phyloP scores from a whole-genome alignment of 2,329 filamentous ascomycete genomes.

The Aspergillus sp. region DNA sequence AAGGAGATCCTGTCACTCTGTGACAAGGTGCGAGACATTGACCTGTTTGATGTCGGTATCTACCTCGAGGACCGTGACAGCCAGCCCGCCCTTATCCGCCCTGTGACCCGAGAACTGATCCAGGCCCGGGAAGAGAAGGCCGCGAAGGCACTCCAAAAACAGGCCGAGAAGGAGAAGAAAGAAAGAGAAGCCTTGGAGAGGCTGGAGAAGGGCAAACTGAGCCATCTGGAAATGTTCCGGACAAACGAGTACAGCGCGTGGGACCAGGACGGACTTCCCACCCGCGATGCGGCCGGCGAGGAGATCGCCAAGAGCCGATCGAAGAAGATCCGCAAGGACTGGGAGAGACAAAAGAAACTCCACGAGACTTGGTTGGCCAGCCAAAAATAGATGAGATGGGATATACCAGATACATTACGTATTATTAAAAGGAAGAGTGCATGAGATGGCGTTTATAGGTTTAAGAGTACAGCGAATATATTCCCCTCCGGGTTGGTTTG shows the following conservation, averaged over 20 bases:
- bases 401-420: too few relatives aligned
- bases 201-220: constrained; percentile 57
- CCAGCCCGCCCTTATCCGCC: constrained; percentile 68
- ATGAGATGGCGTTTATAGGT: too few relatives aligned
- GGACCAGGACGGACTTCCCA: constrained; percentile 79
- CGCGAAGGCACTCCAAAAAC: constrained; percentile 42
- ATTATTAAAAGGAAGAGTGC: too few relatives aligned
- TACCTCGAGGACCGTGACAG: constrained; percentile 78
- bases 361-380: constrained; percentile 20
- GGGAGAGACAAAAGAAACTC: constrained; percentile 81
- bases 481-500: too few relatives aligned
- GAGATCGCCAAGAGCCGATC: constrained; percentile 73
- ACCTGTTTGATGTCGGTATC: constrained; percentile 76
- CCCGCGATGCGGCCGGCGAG: constrained; percentile 68
- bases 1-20: constrained; percentile 72
- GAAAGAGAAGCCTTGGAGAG: constrained; percentile 40
- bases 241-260: constrained; percentile 65
- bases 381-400: constrained; percentile 3
- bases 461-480: too few relatives aligned
- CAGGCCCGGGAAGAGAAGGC: constrained; percentile 53
- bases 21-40: constrained; percentile 73
- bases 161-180: constrained; percentile 46
- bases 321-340: constrained; percentile 85
- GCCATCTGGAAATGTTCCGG: constrained; percentile 46
- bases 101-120: constrained; percentile 56